Evolutionary conservation across 2,329 filamentous ascomycete species (phyloP), one percentile per base, ranked within the genome.

Genomic region (Triangularia verruculosa): DNA sequence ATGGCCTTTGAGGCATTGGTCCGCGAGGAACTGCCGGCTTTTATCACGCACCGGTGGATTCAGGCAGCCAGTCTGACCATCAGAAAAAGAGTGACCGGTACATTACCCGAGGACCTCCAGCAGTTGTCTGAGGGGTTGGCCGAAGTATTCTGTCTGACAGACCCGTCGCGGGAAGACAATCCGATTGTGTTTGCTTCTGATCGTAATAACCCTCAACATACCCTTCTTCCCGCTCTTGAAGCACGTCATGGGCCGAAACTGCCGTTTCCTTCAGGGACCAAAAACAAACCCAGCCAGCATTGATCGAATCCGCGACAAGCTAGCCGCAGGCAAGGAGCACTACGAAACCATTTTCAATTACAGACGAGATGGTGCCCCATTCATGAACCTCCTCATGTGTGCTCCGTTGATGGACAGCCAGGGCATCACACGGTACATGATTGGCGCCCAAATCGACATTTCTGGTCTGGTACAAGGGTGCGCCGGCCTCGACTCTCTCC

Each of bases 261-360:
- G 90, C 70, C 86, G 90, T 7, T 93, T 93, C 70, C 82, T 93
- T 1, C 90, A 93, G 73, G 90, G 91, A 0, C 89, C 89, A 0
- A 85, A 84, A 69, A 92, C 90, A 5, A 89, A 89, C 67, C 80
- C 0, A 20, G 81, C 83, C 65, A 89, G 86, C 58, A 80, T 90
- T 0, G 76, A 80, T 61, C 80, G 91, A 60, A 78, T 93, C 11
- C 80, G 83, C 30, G 83, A 89, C 47, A 86, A 86, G 27, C 76
- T 89, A 11, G 74, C 79, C 7, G 83, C 80, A 1, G 88, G 88
- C n/a, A 82, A 85, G 68, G 90, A 93, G 70, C 85, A 89, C 67
- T 89, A 83, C 61, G 91, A 93, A 70, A 85, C 91, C 0, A 86
- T 93, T 61, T 76, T 93, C 39, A 93, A 93, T 73, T 93, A 91